A percentile compares a stretch with the other conserved stretches of the same genome.
phyloP scores from a whole-genome alignment of 2,329 filamentous ascomycete genomes.

The Exophiala spinifera region DNA sequence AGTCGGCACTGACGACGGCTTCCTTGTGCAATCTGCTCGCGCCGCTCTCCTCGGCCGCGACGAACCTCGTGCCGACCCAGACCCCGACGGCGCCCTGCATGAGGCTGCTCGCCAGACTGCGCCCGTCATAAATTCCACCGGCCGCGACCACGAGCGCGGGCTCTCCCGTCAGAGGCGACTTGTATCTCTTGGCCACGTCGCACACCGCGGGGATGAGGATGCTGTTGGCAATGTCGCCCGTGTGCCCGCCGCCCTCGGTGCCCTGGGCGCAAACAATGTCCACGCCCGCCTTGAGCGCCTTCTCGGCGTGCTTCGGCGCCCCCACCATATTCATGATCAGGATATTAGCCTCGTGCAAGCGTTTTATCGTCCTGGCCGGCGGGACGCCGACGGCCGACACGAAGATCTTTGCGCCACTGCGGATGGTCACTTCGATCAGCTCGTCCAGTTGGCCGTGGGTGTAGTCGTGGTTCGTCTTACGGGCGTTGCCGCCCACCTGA shows the following conservation, averaged over 20 bases:
- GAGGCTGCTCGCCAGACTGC: slow-evolving; percentile 73
- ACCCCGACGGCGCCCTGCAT: slow-evolving; percentile 87
- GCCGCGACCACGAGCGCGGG: slow-evolving; percentile 81
- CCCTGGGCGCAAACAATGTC: slow-evolving; percentile 92
- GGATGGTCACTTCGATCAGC: slow-evolving; percentile 80
- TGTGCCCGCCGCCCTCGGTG: slow-evolving; percentile 90
- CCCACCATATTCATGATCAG: slow-evolving; percentile 98
- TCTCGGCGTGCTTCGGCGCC: slow-evolving; percentile 83
- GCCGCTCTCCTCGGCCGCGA: slow-evolving; percentile 76
- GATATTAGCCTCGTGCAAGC: slow-evolving; percentile 75
- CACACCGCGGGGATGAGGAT: slow-evolving; percentile 84
- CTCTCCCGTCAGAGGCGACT: slow-evolving; percentile 65
- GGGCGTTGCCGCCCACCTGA: slow-evolving; percentile 77
- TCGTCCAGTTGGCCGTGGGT: slow-evolving; percentile 84
- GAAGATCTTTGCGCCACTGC: slow-evolving; percentile 79
- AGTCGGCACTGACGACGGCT: slow-evolving; percentile 73
- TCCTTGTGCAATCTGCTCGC: slow-evolving; percentile 80
- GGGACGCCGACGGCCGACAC: slow-evolving; percentile 87
- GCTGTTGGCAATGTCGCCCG: slow-evolving; percentile 79
- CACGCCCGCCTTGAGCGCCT: slow-evolving; percentile 80
- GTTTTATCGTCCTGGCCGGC: slow-evolving; percentile 67
- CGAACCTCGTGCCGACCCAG: slow-evolving; percentile 93
- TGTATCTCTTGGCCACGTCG: slow-evolving; percentile 73
- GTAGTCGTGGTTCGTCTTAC: slow-evolving; percentile 95
- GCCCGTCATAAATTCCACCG: slow-evolving; percentile 80